Conservation (phyloP, 305 asterid species). For the Withania somnifera region DNA sequence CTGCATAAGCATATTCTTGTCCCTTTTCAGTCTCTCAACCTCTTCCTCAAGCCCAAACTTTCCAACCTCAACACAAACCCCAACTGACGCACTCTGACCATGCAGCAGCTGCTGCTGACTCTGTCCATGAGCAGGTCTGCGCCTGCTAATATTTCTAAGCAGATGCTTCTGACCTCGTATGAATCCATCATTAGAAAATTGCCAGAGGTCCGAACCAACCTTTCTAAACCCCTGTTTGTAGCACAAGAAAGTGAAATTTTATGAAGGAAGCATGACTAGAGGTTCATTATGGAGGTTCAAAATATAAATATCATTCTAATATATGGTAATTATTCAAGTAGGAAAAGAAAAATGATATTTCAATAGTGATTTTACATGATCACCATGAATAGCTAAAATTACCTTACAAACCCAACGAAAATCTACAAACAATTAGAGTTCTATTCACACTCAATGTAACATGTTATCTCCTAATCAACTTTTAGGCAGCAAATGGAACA, state of each 20-base stretch:
- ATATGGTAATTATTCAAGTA: not conserved
- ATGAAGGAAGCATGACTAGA: not conserved
- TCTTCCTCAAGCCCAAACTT: conserved; percentile 91
- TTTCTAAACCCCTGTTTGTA: conserved; percentile 71
- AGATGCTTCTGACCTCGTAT: conserved; percentile 83
- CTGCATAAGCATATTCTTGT: conserved; percentile 86
- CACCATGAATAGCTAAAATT: not conserved
- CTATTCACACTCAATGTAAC: not conserved
- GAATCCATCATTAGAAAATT: conserved; percentile 89
- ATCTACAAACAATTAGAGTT: not conserved
- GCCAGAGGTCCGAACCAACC: conserved; percentile 94
- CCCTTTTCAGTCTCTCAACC: conserved; percentile 83
- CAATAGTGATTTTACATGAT: not conserved
- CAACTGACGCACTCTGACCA: conserved; percentile 45
- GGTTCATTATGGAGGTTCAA: not conserved
- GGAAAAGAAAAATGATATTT: not conserved
- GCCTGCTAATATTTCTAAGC: conserved; percentile 58
- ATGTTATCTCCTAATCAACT: not conserved
- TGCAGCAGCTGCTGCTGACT: conserved; percentile 51
- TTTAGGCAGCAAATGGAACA: not conserved
- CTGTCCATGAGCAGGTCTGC: conserved; percentile 72
- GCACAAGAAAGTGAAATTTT: not conserved
- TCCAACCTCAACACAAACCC: conserved; percentile 85
- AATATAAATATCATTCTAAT: not conserved
- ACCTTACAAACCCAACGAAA: not conserved